Evolutionary conservation across 768 basidiomycete species (phyloP), one percentile per base, ranked within the genome.

Genomic region (Tylopilus cervinicoccineus): DNA sequence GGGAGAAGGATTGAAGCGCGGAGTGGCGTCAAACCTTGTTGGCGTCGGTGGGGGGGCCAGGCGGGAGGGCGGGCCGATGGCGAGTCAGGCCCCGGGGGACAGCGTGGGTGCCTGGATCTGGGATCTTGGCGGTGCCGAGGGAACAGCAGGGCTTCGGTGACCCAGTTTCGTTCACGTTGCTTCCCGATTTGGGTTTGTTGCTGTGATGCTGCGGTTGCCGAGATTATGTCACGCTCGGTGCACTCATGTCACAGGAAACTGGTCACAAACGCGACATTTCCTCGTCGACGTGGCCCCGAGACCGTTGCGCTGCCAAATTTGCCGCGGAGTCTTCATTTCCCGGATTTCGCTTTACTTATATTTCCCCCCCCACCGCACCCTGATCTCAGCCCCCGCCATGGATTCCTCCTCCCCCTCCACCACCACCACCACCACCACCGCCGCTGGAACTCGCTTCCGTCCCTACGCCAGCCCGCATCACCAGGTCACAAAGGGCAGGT

Each of bases 401-500:
- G 64, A 77, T 40, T 67, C 72, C 40, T 50, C 68, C 62, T 75
- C 45, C 74, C 48, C 70, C 22, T 58, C 70, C 16, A 27, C 69
- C 12, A 50, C 59, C 24, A 38, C 65, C n/a, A 54, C n/a, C n/a
- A n/a, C n/a, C n/a, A n/a, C 56, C 54, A 27, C 61, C 34, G 24
- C 57, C 10, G 27, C 56, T 44, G 65, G 65, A 4, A 67, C 72
- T 19, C 74, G 73, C 45, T 79, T 76, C 62, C 78, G 84, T 46
- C 88, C 88, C 22, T 90, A 81, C 58, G 80, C 85, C 13, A 87
- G 83, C 61, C 72, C 84, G 3, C 79, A 79, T 56, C 88, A 91
- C 67, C 84, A 88, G 64, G 88, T 91, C 50, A 85, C 83, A 4
- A 90, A 88, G 66, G 86, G 86, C 50, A 79, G 90, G 22, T 93